Base-by-base conservation (phyloP, 495 filamentous ascomycete genomes). In the Chaetomidium leptoderma region DNA sequence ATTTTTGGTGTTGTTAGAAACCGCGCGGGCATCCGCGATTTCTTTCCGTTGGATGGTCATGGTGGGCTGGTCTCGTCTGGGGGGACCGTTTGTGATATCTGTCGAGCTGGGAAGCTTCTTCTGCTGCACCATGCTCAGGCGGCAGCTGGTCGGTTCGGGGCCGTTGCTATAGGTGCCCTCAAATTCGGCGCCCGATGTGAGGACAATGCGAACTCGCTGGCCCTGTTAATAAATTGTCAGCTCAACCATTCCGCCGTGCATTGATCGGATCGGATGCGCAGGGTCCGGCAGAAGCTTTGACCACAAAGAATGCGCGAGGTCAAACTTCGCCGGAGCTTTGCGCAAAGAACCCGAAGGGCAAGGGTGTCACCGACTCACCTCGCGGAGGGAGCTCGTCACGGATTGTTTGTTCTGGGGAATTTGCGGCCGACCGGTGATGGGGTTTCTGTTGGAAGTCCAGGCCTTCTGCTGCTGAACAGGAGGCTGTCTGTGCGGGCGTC, bases 1-100 rank as follows among this genome's bases (percentile, higher is more conserved):
- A 39, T 58, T 67, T 58, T 78, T 79, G 35, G 63, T 62, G 44
- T 61, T 44, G 48, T 70, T 75, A 35, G 83, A 79, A 33, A 83
- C 68, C 21, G 87, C 80, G 54, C 78, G 72, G 45, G 90, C 75
- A 60, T 91, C 87, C 42, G 78, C 75, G 35, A 89, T 77, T 63
- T 97, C 90, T 65, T 87, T 88, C 30, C 83, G 74, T 64, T 92
- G 87, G 62, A 95, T 93, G 17, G 84, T 74, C 88, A 95, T 89
- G 53, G 75, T 68, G 85, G 83, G 16, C 62, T 75, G 72, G 54
- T 76, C 71, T 59, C 66, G 72, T 64, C 70, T 74, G 11, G 55
- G 55, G 13, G 67, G 62, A 48, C 78, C 76, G 76, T 78, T 79
- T 14, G 68, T 57, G 44, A 64, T 67, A 35, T 76, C 74, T 53